Percentiles rank a stretch among this genome's conserved stretches.
phyloP scores from a whole-genome alignment of 2,329 filamentous ascomycete genomes.

The Decorospora gaudefroyi region DNA sequence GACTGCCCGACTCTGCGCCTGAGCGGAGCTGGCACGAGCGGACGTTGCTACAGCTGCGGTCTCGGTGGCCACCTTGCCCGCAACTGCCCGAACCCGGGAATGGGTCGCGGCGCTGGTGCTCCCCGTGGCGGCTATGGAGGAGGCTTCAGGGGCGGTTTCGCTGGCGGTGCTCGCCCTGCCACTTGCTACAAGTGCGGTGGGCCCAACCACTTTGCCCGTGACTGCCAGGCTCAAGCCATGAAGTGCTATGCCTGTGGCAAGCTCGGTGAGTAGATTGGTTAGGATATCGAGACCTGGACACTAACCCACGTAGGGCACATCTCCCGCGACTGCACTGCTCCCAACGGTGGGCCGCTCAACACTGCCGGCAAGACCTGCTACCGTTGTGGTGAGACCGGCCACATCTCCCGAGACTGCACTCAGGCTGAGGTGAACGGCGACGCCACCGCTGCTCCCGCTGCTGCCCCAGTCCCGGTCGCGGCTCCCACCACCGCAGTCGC shows the following conservation, averaged over 20 bases:
- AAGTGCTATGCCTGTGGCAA: conserved; percentile 98
- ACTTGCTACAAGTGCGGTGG: conserved; percentile 75
- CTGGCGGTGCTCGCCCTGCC: conserved; percentile 66
- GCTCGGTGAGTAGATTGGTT: conserved; percentile 52
- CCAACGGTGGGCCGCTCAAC: conserved; percentile 93
- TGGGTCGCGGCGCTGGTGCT: conserved; percentile 66
- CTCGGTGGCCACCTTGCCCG: conserved; percentile 91
- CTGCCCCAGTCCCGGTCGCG: conserved; percentile 44
- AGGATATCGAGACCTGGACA: neutral
- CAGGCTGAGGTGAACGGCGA: conserved; percentile 65
- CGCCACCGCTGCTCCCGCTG: conserved; percentile 30
- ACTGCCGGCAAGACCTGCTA: conserved; percentile 99
- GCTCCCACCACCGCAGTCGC: conserved; percentile 50
- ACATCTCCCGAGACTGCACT: conserved; percentile 95
- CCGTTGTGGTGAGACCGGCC: conserved; percentile 91
- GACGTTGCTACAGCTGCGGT: conserved; percentile 96
- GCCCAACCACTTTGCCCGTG: conserved; percentile 96
- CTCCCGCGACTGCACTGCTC: conserved; percentile 91
- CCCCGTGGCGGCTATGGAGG: conserved; percentile 75
- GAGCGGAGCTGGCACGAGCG: conserved; percentile 77
- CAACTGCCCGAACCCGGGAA: conserved; percentile 78
- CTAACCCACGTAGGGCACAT: conserved; percentile 68
- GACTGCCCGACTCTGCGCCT: conserved; percentile 96
- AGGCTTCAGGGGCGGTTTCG: conserved; percentile 73
- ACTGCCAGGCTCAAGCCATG: conserved; percentile 98